These are phyloP conservation scores for Neopestalotiopsis sp. DNA, from an alignment of 2,329 filamentous ascomycete species.

Conservation along the genomic window DNA sequence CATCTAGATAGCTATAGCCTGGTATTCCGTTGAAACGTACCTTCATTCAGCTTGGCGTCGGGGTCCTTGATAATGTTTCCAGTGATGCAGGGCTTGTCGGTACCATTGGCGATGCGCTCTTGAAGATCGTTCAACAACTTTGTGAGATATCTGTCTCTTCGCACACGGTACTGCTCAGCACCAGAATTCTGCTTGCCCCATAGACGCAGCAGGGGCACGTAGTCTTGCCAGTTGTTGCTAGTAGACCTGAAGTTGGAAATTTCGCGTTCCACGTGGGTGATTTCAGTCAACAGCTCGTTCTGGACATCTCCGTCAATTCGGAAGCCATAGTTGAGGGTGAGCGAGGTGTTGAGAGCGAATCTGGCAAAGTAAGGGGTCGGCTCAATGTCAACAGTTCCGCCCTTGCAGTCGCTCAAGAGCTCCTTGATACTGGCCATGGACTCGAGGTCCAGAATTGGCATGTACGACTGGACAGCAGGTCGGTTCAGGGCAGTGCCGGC, in stretches of 20 bases:
- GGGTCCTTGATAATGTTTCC: constrained; percentile 69
- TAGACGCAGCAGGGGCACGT: constrained; percentile 63
- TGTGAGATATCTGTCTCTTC: constrained; percentile 65
- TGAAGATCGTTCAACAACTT: constrained; percentile 63
- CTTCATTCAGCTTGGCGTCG: constrained; percentile 65
- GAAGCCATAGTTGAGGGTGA: constrained; percentile 71
- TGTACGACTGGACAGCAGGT: constrained; percentile 66
- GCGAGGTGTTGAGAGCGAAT: constrained; percentile 62
- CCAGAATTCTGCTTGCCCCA: constrained; percentile 62
- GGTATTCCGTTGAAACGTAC: not conserved
- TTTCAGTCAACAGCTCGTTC: constrained; percentile 65
- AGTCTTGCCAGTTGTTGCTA: constrained; percentile 66
- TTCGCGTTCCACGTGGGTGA: constrained; percentile 66
- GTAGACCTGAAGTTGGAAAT: constrained; percentile 64
- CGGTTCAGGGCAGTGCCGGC: constrained; percentile 70
- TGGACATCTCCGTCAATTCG: constrained; percentile 61
- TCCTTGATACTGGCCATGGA: constrained; percentile 67
- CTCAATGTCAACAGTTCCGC: constrained; percentile 59
- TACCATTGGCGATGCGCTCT: constrained; percentile 63
- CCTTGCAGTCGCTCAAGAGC: constrained; percentile 60
- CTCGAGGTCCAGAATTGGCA: constrained; percentile 66
- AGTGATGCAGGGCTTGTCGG: constrained; percentile 68
- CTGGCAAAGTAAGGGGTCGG: constrained; percentile 73
- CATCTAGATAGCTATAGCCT: not conserved
- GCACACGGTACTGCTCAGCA: constrained; percentile 63